These are phyloP conservation scores for Haematococcus sp. DNA, from an alignment of 139 green algal genomes.

Conservation along the genomic window DNA sequence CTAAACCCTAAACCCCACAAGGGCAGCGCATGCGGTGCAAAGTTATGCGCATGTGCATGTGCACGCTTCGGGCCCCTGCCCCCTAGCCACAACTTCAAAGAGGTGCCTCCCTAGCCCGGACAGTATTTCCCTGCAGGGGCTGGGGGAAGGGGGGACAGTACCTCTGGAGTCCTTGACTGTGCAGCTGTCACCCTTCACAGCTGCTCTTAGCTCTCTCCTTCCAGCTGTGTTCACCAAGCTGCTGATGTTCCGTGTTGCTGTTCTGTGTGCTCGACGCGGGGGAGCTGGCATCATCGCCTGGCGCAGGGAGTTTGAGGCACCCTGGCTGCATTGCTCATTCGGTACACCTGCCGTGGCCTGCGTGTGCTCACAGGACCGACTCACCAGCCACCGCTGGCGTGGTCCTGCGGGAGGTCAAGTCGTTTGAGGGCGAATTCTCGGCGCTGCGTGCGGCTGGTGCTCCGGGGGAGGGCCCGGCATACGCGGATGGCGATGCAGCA, in stretches of 20 bases:
- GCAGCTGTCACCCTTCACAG: too few relatives aligned
- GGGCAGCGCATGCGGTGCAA: background rate
- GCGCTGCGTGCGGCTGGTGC: constrained; percentile 53
- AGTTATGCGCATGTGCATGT: background rate
- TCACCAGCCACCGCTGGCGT: background rate
- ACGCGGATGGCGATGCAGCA: constrained; percentile 60
- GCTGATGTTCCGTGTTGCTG: too few relatives aligned
- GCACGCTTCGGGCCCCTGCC: background rate
- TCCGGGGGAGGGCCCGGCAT: constrained; percentile 48
- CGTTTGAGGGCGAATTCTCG: constrained; percentile 63
- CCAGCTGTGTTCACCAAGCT: too few relatives aligned
- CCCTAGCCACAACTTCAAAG: background rate
- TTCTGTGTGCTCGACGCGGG: too few relatives aligned
- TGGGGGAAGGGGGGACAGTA: background rate
- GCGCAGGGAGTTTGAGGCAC: too few relatives aligned
- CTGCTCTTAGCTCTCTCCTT: too few relatives aligned
- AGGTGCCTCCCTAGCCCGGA: too few relatives aligned
- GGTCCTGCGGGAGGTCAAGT: constrained; percentile 49
- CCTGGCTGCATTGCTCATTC: too few relatives aligned
- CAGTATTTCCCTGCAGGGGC: too few relatives aligned
- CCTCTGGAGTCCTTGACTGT: background rate
- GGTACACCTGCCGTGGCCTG: background rate
- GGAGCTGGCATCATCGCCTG: too few relatives aligned
- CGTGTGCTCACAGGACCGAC: background rate
- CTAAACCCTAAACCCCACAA: background rate